Conservation (phyloP, 495 filamentous ascomycete species). For the Penicillium samsonianum region DNA sequence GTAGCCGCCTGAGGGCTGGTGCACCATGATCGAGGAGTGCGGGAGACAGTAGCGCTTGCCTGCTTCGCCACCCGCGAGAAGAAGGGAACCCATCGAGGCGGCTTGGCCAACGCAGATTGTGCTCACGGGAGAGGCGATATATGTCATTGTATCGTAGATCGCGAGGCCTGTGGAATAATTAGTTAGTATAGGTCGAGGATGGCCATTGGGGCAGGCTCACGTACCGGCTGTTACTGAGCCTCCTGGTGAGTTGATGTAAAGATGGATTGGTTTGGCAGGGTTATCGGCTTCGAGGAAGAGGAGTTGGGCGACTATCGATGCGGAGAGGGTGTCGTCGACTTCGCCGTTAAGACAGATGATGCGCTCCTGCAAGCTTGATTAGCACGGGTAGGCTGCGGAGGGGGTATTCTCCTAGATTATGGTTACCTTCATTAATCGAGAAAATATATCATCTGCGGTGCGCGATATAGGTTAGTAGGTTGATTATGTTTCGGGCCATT, state of each 20-base stretch:
- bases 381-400: background rate
- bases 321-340: slow-evolving; percentile 85
- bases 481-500: slow-evolving; percentile 13
- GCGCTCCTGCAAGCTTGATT: slow-evolving; percentile 62
- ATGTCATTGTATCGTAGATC: slow-evolving; percentile 99
- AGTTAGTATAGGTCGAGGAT: background rate
- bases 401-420: background rate
- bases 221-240: slow-evolving; percentile 86
- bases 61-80: slow-evolving; percentile 82
- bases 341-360: slow-evolving; percentile 93
- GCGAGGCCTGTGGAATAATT: slow-evolving; percentile 62
- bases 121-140: slow-evolving; percentile 86
- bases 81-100: slow-evolving; percentile 88
- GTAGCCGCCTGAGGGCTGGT: slow-evolving; percentile 92
- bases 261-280: slow-evolving; percentile 88
- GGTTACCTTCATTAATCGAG: slow-evolving; percentile 69
- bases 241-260: slow-evolving; percentile 97
- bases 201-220: background rate
- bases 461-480: slow-evolving; percentile 20
- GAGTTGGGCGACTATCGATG: slow-evolving; percentile 90
- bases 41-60: slow-evolving; percentile 87
- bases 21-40: slow-evolving; percentile 92
- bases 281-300: slow-evolving; percentile 98
- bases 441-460: slow-evolving; percentile 77
- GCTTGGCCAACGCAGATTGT: slow-evolving; percentile 96